phyloP scores from a whole-genome alignment of 2,329 filamentous ascomycete species.

The Arthrinium phaeospermum region DNA sequence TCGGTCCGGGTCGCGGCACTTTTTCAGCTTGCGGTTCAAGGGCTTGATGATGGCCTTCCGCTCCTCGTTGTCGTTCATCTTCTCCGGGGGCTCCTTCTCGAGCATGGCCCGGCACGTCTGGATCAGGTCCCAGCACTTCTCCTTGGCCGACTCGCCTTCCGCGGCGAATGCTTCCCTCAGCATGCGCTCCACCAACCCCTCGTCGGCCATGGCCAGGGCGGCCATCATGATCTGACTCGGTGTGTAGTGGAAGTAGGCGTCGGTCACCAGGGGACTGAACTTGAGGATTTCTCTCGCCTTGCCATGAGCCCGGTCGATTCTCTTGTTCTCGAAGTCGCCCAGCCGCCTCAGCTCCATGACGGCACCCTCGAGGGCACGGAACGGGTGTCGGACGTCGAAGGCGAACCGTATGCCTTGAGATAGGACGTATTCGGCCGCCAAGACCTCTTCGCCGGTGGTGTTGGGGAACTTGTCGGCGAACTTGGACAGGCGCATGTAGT shows the following conservation, averaged over 20 bases:
- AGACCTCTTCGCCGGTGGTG: slow-evolving; percentile 78
- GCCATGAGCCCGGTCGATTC: slow-evolving; percentile 69
- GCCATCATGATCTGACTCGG: slow-evolving; percentile 93
- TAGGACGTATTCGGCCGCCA: slow-evolving; percentile 90
- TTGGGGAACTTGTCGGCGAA: slow-evolving; percentile 75
- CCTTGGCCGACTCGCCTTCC: slow-evolving; percentile 34
- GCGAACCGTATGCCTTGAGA: slow-evolving; percentile 93
- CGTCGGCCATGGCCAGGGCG: slow-evolving; percentile 77
- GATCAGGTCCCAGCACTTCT: slow-evolving; percentile 57
- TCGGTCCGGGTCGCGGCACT: slow-evolving; percentile 76
- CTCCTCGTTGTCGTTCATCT: slow-evolving; percentile 56
- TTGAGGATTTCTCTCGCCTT: slow-evolving; percentile 76
- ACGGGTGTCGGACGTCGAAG: slow-evolving; percentile 91
- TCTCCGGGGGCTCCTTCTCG: slow-evolving; percentile 61
- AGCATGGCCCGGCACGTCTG: slow-evolving; percentile 60
- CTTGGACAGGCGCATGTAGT: slow-evolving; percentile 68
- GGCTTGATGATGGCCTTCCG: slow-evolving; percentile 57
- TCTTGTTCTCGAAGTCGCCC: slow-evolving; percentile 62
- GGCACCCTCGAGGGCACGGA: slow-evolving; percentile 83
- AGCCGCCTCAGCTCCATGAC: slow-evolving; percentile 80
- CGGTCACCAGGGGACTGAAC: slow-evolving; percentile 82
- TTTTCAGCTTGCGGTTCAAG: slow-evolving; percentile 72
- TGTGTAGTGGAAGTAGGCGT: slow-evolving; percentile 96
- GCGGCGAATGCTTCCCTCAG: slow-evolving; percentile 48
- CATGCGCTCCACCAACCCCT: slow-evolving; percentile 59